These are phyloP conservation scores for Lichenothelia convexa DNA, from an alignment of 495 filamentous ascomycete genomes.

Conservation along the genomic window DNA sequence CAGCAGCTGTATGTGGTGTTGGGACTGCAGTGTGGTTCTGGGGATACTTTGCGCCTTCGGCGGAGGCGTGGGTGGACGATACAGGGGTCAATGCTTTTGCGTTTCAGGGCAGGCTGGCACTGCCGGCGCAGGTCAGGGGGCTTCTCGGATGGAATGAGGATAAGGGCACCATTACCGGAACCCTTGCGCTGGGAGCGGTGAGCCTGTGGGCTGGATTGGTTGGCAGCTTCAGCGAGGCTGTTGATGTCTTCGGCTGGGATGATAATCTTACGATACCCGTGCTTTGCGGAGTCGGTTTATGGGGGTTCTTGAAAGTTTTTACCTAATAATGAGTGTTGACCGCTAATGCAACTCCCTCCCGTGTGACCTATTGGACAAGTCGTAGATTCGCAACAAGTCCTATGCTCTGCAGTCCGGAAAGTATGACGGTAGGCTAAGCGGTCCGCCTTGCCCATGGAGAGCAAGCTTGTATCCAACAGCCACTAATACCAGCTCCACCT, in stretches of 20 bases:
- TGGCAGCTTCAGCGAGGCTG: slow-evolving; percentile 72
- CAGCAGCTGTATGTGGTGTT: slow-evolving; percentile 65
- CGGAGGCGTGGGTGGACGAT: neutral
- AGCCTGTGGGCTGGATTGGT: slow-evolving; percentile 74
- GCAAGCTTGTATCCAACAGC: no score
- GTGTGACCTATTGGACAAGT: slow-evolving; percentile 4
- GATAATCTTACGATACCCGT: slow-evolving; percentile 96
- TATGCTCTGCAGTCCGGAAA: neutral
- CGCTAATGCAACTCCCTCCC: slow-evolving; percentile 1
- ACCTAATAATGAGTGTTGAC: slow-evolving; percentile 24
- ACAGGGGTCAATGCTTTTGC: slow-evolving; percentile 42
- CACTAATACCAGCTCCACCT: no score
- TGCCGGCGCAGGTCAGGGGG: slow-evolving; percentile 32
- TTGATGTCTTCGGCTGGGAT: slow-evolving; percentile 83
- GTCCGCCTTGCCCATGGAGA: neutral
- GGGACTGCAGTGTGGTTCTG: slow-evolving; percentile 69
- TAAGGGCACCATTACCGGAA: slow-evolving; percentile 38
- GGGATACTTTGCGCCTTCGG: slow-evolving; percentile 61
- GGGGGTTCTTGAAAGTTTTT: slow-evolving; percentile 87
- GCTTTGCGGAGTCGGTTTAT: slow-evolving; percentile 74
- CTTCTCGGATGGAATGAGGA: slow-evolving; percentile 23
- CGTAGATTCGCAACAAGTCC: neutral
- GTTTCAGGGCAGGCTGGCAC: slow-evolving; percentile 54
- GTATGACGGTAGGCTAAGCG: neutral
- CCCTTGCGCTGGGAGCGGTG: slow-evolving; percentile 63